These are phyloP conservation scores for Elsinoe ampelina DNA, from an alignment of 2,329 filamentous ascomycete species.

Conservation along the genomic window DNA sequence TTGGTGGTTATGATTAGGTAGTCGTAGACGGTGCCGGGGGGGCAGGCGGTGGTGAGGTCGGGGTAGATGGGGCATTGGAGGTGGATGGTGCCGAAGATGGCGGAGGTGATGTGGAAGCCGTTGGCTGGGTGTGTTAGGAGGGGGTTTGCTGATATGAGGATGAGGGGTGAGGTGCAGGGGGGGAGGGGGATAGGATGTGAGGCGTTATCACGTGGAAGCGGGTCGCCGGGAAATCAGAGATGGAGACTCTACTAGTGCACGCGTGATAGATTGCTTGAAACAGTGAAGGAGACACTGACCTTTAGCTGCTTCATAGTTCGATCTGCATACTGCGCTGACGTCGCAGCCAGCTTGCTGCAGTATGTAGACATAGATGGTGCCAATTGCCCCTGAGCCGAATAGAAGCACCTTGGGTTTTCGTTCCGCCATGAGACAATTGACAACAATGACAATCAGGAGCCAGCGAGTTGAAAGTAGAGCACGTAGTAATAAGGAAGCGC, in stretches of 20 bases:
- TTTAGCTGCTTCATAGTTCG: slow-evolving; percentile 35
- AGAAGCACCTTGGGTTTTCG: slow-evolving; percentile 23
- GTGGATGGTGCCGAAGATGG: slow-evolving; percentile 28
- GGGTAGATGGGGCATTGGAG: slow-evolving; percentile 30
- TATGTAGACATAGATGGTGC: slow-evolving; percentile 35
- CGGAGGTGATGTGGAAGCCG: slow-evolving; percentile 35
- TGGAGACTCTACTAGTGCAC: too few species aligned
- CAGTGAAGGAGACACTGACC: background rate
- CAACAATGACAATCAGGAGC: too few species aligned
- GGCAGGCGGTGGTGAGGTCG: slow-evolving; percentile 29
- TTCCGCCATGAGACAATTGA: background rate
- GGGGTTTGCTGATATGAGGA: background rate
- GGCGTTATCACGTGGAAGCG: too few species aligned
- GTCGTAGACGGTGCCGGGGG: slow-evolving; percentile 30
- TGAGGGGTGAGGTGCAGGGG: background rate
- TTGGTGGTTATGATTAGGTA: slow-evolving; percentile 42
- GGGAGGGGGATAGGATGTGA: background rate
- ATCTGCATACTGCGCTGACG: slow-evolving; percentile 38
- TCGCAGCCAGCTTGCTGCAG: slow-evolving; percentile 30
- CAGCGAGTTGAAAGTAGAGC: background rate
- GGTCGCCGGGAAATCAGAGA: too few species aligned
- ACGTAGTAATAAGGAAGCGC: background rate
- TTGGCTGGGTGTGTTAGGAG: slow-evolving; percentile 18
- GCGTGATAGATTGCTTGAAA: too few species aligned
- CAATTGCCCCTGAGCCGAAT: slow-evolving; percentile 37